Evolutionary conservation across 2,329 filamentous ascomycete species (phyloP), one percentile per base, ranked within the genome.

Genomic region (Neofusicoccum ribis): DNA sequence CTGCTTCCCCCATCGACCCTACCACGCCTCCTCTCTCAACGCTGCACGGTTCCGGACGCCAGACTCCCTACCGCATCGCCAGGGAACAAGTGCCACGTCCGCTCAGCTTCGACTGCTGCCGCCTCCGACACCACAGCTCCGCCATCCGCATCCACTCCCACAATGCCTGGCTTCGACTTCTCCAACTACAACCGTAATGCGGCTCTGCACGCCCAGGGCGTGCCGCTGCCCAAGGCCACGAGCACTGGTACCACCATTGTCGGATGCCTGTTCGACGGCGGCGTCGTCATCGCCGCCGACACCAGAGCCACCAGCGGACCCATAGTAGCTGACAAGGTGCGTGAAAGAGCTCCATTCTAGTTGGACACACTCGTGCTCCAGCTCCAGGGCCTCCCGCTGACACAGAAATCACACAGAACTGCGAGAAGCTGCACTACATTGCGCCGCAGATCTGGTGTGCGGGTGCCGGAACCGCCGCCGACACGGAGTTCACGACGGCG

Each of bases 161-260:
- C 64, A 62, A 99, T 99, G 95, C 89, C 91, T 74, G 93, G 93
- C 83, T 97, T 97, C 86, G 93, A 98, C 84, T 99, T 99, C 86
- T 96, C 93, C 80, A 99, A 99, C 86, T 95, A 98, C 88, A 97
- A 97, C 87, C 92, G 95, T 85, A 99, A 99, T 88, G 88, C 91
- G 78, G 94, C 94, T 70, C 88, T 99, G 72, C 94, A 98, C 80
- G 92, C 94, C 73, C 89, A 90, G 81, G 96, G 96, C 72, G 90
- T 98, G 61, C 95, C 95, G 68, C 85, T 98, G 67, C 95, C 96
- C 74, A 98, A 97, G 84, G 95, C 95, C 68, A 99, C 95, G 67
- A 97, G 93, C 82, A 99, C 95, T 67, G 95, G 95, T 84, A 99
- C 95, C 67, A 99, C 95, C 70, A 99, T 99, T 81, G 95, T 99